Evolutionary conservation across 2,329 filamentous ascomycete genomes (phyloP).

Genomic region (Fusarium camptoceras): DNA sequence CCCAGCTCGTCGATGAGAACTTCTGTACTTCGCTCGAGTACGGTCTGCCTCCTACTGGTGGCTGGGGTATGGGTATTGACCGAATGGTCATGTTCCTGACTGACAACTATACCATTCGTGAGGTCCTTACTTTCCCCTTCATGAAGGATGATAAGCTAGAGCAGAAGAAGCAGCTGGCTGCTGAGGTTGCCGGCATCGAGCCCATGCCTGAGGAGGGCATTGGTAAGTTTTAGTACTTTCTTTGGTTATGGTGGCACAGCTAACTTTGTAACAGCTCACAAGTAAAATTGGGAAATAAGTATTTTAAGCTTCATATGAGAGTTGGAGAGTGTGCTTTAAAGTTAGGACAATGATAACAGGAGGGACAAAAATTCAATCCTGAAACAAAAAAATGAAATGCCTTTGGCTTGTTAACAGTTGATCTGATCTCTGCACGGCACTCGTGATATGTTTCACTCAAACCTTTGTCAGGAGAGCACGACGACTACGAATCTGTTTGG

Average conservation of each 20-base stretch:
- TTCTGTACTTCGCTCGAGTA: conserved; percentile 93
- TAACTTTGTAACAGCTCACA: conserved; percentile 41
- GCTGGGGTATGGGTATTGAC: conserved; percentile 97
- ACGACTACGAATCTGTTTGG: background rate
- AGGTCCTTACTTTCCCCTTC: conserved; percentile 96
- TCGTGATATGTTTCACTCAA: background rate
- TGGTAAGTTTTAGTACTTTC: conserved; percentile 32
- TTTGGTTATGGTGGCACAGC: background rate
- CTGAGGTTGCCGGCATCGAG: conserved; percentile 46
- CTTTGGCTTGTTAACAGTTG: conserved; percentile 23
- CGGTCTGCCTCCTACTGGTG: conserved; percentile 91
- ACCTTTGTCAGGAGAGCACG: background rate
- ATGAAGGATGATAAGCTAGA: conserved; percentile 82
- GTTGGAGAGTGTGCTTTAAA: conserved; percentile 25
- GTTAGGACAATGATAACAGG: conserved; percentile 44
- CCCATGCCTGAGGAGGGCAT: conserved; percentile 46
- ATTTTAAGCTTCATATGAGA: conserved; percentile 10
- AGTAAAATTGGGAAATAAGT: conserved; percentile 34
- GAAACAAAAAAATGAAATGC: conserved; percentile 25
- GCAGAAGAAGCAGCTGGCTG: conserved; percentile 60
- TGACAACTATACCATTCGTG: conserved; percentile 92
- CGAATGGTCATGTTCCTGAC: conserved; percentile 95
- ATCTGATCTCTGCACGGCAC: background rate
- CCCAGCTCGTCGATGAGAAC: conserved; percentile 94
- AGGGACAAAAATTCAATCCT: conserved; percentile 13